Evolutionary conservation across 106 monocot species (phyloP), one percentile per base, ranked within the genome.

Genomic region (Cymbidium sinense): DNA sequence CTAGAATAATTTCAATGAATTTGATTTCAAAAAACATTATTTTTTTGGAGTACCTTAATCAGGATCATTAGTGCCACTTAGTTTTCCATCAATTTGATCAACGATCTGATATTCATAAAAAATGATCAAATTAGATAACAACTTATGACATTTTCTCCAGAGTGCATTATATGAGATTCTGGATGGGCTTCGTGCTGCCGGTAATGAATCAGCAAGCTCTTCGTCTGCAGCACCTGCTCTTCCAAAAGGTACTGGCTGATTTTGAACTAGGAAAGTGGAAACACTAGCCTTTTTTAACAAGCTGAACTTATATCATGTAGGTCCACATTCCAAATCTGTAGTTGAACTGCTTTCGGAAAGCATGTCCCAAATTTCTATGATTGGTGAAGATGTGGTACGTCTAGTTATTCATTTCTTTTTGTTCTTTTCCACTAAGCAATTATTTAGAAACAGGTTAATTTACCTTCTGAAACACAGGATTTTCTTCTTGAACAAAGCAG

Each of bases 91-190:
- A 39, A 7, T 39, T 39, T 39, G 37, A 39, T 39, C 37, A 39
- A 39, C 37, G 7, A 39, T 4, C 37, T 4, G 37, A 39, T 39
- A 3, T 39, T 39, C 37, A 39, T 8, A 43, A 43, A 43, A 43
- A 43, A 43, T 9, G 10, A 43, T 43, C 6, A 43, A 43, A 43
- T 43, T 43, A 43, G 10, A 43, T 43, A 5, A 1, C 43, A 7
- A 43, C 43, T 43, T 54, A 21, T 21, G 21, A 54, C 7, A 20
- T 55, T 77, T 31, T 73, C 71, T 75, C 17, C 86, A 96, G 98
- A 90, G 82, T 83, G 87, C 90, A 79, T 83, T 98, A 29, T 98
- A 90, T 83, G 92, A 94, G 73, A 92, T 98, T 70, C 92, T 98
- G 61, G 75, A 81, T 74, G 88, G 86, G 79, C 82, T 94, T n/a